Percentiles rank a stretch among this genome's conserved stretches.
These are phyloP conservation scores for Naganishia friedmannii DNA, from an alignment of 768 basidiomycete species.

Conservation along the genomic window DNA sequence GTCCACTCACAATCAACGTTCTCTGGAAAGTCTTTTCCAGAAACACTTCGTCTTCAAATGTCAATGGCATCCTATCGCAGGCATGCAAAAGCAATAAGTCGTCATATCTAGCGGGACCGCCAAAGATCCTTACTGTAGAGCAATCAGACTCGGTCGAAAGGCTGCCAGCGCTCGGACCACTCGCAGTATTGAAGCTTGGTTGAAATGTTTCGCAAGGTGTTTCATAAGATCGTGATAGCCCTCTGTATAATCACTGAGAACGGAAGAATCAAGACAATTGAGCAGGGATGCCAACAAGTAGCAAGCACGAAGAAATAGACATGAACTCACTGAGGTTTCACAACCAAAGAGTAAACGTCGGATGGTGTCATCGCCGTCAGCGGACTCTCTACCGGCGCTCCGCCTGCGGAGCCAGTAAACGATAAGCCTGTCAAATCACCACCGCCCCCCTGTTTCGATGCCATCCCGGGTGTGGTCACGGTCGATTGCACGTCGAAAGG, in stretches of 20 bases:
- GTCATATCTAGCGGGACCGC: background rate
- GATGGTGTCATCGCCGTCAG: constrained; percentile 33
- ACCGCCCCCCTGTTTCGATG: background rate
- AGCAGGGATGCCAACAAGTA: background rate
- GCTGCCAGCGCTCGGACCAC: constrained; percentile 92
- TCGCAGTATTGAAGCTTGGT: constrained; percentile 91
- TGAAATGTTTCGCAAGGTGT: constrained; percentile 74
- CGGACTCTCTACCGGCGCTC: constrained; percentile 9
- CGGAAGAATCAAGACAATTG: background rate
- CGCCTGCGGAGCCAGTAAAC: constrained; percentile 14
- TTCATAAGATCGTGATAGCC: constrained; percentile 97
- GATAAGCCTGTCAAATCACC: background rate
- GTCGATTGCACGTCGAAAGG: background rate
- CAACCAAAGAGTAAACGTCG: constrained; percentile 65
- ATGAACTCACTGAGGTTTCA: constrained; percentile 65
- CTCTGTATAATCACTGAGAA: constrained; percentile 74
- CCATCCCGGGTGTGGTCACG: background rate
- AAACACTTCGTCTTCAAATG: constrained; percentile 92
- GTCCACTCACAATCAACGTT: constrained; percentile 68
- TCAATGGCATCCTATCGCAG: constrained; percentile 71
- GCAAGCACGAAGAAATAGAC: no score
- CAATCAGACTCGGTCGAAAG: constrained; percentile 93
- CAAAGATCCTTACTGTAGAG: constrained; percentile 61
- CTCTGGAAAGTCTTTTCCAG: constrained; percentile 94
- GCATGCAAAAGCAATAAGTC: background rate